Conservation (phyloP, 1,284 basidiomycete species). For the Cystobasidiaceae sp. region DNA sequence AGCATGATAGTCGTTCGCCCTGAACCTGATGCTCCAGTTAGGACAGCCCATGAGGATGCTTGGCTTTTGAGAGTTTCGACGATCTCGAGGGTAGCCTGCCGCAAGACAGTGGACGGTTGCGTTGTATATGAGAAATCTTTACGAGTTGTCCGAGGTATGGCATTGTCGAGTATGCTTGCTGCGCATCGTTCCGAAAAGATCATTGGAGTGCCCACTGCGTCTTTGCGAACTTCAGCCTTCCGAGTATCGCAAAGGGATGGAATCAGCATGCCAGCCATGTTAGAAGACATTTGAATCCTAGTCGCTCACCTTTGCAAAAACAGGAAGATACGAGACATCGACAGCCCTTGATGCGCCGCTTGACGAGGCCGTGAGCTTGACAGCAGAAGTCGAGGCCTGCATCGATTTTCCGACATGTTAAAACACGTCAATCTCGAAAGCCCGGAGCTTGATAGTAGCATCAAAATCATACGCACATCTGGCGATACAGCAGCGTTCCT, state of each 20-base stretch:
- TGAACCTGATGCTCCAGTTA: conserved; percentile 3
- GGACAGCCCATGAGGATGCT: not conserved
- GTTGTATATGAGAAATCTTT: conserved; percentile 7
- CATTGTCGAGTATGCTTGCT: not conserved
- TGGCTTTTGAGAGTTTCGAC: not conserved
- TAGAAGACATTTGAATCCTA: not conserved
- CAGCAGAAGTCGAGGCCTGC: not conserved
- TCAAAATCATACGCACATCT: too few species aligned
- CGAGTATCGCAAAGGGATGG: not conserved
- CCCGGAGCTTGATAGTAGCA: too few species aligned
- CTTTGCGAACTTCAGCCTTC: not conserved
- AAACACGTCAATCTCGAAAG: not conserved
- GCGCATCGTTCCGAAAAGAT: not conserved
- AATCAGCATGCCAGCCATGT: not conserved
- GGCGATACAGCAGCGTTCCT: too few species aligned
- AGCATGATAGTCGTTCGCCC: conserved; percentile 18
- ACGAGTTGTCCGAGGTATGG: not conserved
- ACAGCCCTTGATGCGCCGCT: not conserved
- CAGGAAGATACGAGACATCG: conserved; percentile 13
- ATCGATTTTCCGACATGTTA: not conserved
- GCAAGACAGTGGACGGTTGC: conserved; percentile 23
- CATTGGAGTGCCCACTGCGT: conserved; percentile 11
- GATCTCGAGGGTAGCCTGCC: conserved; percentile 10
- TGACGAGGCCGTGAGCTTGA: not conserved
- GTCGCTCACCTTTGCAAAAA: not conserved